A percentile compares a stretch with the other conserved stretches of the same genome.
These are phyloP conservation scores for Taiozyma sp. DNA, from an alignment of 1,139 yeast genomes.

Conservation along the genomic window DNA sequence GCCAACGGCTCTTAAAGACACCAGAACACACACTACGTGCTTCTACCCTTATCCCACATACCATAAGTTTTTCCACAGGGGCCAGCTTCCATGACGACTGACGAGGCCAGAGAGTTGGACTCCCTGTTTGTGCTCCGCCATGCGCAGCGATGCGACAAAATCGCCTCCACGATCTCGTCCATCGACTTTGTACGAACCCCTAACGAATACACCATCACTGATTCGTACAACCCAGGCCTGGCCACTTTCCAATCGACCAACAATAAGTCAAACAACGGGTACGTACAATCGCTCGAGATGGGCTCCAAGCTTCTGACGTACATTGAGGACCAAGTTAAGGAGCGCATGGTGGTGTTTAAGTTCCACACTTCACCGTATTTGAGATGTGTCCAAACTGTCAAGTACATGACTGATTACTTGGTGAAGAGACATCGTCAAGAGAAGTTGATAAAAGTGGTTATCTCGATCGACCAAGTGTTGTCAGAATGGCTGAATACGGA, in stretches of 20 bases:
- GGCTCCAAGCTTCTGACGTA: conserved; percentile 21
- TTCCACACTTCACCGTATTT: conserved; percentile 25
- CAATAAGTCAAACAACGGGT: conserved; percentile 24
- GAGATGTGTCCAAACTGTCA: conserved; percentile 23
- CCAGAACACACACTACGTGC: not conserved
- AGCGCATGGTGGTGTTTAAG: conserved; percentile 12
- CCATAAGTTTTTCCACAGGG: not conserved
- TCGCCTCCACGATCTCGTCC: conserved; percentile 22
- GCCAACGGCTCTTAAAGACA: not conserved
- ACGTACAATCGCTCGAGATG: conserved; percentile 19
- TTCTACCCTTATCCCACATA: not conserved
- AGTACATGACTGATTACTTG: conserved; percentile 18
- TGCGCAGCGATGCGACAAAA: conserved; percentile 24
- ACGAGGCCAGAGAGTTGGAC: conserved; percentile 9
- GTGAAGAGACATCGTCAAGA: conserved; percentile 13
- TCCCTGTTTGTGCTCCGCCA: conserved; percentile 24
- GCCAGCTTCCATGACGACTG: not conserved
- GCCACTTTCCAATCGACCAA: conserved; percentile 22
- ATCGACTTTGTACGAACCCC: conserved; percentile 14
- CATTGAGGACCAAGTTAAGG: conserved; percentile 11
- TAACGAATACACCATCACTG: conserved; percentile 8
- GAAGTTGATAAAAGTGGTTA: conserved; percentile 11
- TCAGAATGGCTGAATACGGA: conserved; percentile 36
- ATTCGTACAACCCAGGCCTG: conserved; percentile 18
- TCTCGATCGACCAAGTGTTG: conserved; percentile 33